Base-by-base conservation (phyloP, 495 filamentous ascomycete species). In the Talaromyces borbonicus region DNA sequence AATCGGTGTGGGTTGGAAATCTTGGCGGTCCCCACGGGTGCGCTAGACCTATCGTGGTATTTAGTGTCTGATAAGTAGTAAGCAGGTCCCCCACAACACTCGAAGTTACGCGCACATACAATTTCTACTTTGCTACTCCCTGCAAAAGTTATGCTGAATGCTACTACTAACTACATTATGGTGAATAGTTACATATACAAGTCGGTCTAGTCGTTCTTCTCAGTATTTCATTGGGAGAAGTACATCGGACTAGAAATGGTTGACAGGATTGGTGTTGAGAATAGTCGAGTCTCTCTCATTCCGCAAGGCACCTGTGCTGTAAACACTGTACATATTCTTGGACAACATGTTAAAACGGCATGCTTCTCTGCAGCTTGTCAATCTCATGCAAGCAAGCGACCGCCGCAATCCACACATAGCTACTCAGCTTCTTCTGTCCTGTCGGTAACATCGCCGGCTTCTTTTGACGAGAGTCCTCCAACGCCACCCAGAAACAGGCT, bases 341-440 rank as follows among this genome's bases (percentile, higher is more conserved):
- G n/a, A n/a, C n/a, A n/a, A n/a, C n/a, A n/a, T n/a, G n/a, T 15
- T 26, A 43, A 20, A 35, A 47, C 15, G 46, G 46, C 20, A 26
- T 25, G 14, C 25, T 48, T 24, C 52, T 51, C 9, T 49, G 37
- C 32, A 62, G 57, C 41, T 56, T 58, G 48, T 66, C 52, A 33
- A 75, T 48, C 54, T 77, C 72, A 20, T 55, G 57, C 55, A 77
- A 51, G 42, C 71, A 62, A 7, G 67, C 60, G 18, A 58, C 59
- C 12, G 63, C 62, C 16, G 64, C 67, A 35, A 77, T 51, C 57
- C 70, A 77, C 15, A 43, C 50, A 45, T 72, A 77, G 45, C 73
- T 77, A 48, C 58, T 47, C 47, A 77, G 39, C 32, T 48, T 49
- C 4, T 55, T 60, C 19, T 59, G 43, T 29, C 51, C 49, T 14